Conservation (phyloP, 805 yeast genomes). For the Ogataea pini region DNA sequence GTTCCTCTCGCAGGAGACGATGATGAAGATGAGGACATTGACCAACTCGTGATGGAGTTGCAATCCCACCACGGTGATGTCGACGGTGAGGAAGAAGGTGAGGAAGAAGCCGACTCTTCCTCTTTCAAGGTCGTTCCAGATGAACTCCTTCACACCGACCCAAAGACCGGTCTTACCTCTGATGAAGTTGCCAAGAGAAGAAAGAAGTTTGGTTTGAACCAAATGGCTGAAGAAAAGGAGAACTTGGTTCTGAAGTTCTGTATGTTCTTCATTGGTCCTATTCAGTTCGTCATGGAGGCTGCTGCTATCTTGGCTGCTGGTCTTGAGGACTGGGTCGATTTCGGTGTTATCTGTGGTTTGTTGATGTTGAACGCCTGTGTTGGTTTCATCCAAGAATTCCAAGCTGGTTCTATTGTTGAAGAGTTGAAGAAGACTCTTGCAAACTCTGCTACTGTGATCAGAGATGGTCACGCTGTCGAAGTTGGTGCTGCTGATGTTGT, state of each 20-base stretch:
- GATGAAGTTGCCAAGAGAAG: constrained; percentile 82
- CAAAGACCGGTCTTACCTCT: constrained; percentile 68
- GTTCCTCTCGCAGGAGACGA: constrained; percentile 44
- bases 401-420: constrained; percentile 97
- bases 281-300: constrained; percentile 96
- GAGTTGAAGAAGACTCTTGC: constrained; percentile 95
- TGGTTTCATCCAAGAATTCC: constrained; percentile 97
- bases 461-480: constrained; percentile 79
- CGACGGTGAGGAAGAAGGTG: constrained; percentile 53
- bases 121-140: constrained; percentile 82
- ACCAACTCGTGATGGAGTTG: constrained; percentile 73
- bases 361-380: constrained; percentile 84
- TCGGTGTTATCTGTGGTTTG: constrained; percentile 93
- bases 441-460: constrained; percentile 79
- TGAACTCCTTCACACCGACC: constrained; percentile 81
- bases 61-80: constrained; percentile 60
- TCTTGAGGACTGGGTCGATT: constrained; percentile 97
- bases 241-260: constrained; percentile 75
- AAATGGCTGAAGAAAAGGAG: constrained; percentile 88
- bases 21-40: constrained; percentile 70
- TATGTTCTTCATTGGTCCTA: constrained; percentile 91
- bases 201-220: constrained; percentile 87
- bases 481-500: constrained; percentile 82
- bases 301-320: constrained; percentile 96
- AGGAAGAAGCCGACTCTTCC: constrained; percentile 51